These are phyloP conservation scores for Boehmeria nivea DNA, from an alignment of 306 rosid species.

Conservation along the genomic window DNA sequence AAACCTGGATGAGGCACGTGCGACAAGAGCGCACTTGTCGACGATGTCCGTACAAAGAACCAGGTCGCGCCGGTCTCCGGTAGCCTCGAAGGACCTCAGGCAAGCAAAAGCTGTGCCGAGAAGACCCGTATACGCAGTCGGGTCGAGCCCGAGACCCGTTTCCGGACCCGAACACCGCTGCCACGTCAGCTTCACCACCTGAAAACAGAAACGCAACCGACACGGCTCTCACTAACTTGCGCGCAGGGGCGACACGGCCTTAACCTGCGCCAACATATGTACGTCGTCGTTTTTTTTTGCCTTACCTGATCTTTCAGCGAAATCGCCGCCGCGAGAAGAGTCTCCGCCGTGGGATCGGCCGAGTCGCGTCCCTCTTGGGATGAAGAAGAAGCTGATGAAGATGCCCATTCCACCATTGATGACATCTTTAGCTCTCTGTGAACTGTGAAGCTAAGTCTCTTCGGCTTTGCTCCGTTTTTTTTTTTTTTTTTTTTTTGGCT, in stretches of 20 bases:
- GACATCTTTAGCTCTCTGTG: conserved; percentile 25
- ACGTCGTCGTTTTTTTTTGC: neutral
- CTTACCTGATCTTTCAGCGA: conserved; percentile 72
- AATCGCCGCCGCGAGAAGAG: conserved; percentile 51
- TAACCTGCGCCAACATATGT: neutral
- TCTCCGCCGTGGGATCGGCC: conserved; percentile 34
- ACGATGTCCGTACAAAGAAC: conserved; percentile 47
- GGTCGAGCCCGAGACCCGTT: conserved; percentile 46
- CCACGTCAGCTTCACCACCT: conserved; percentile 76
- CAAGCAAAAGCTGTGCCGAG: conserved; percentile 82
- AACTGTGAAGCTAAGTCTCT: neutral
- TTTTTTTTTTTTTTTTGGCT: no score
- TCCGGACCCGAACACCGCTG: conserved; percentile 15
- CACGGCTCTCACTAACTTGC: conserved; percentile 1
- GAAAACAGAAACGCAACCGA: neutral
- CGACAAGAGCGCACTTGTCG: conserved; percentile 43
- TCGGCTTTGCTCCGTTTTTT: no score
- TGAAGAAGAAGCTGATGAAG: neutral
- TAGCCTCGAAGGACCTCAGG: conserved; percentile 59
- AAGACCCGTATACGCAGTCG: conserved; percentile 64
- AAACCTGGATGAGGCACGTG: conserved; percentile 64
- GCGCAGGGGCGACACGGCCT: neutral
- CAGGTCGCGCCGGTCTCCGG: conserved; percentile 56
- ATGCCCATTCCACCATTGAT: conserved; percentile 13
- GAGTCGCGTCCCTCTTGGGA: conserved; percentile 35